Percentiles rank a stretch among this genome's conserved stretches.
These are phyloP conservation scores for Zymoseptoria passerinii DNA, from an alignment of 2,329 filamentous ascomycete genomes.

Conservation along the genomic window DNA sequence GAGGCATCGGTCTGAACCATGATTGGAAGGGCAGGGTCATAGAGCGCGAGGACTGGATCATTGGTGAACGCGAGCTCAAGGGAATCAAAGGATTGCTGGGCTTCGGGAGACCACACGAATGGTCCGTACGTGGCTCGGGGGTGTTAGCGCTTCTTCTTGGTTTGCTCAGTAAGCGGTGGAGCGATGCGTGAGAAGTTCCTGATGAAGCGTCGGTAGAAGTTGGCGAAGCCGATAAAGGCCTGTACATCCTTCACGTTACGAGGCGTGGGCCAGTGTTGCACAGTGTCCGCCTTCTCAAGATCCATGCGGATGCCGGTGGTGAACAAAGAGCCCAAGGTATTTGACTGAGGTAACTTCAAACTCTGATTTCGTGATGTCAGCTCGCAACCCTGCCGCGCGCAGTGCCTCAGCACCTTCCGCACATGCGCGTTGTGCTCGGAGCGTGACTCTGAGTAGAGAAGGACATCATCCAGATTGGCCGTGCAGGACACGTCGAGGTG, in stretches of 20 bases:
- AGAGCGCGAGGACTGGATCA: background rate
- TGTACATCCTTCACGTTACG: slow-evolving; percentile 1
- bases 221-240: slow-evolving; percentile 2
- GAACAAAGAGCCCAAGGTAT: slow-evolving; percentile 20
- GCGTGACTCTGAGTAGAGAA: slow-evolving; percentile 15
- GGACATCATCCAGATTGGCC: slow-evolving; percentile 21
- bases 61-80: background rate
- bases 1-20: slow-evolving; percentile 1
- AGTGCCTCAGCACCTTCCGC: background rate
- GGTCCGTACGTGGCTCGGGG: background rate
- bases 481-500: slow-evolving; percentile 18
- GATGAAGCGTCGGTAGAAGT: slow-evolving; percentile 3
- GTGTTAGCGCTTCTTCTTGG: background rate
- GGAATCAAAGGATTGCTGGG: background rate
- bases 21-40: background rate
- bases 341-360: slow-evolving; percentile 26
- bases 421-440: slow-evolving; percentile 3
- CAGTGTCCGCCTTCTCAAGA: background rate
- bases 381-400: slow-evolving; percentile 2
- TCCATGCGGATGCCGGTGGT: slow-evolving; percentile 14
- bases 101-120: background rate
- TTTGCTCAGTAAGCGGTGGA: background rate
- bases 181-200: background rate
- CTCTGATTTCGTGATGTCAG: slow-evolving; percentile 20
- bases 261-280: background rate